Base-by-base conservation (phyloP, 2,329 filamentous ascomycete genomes). In the Teratosphaeria gauchensis region DNA sequence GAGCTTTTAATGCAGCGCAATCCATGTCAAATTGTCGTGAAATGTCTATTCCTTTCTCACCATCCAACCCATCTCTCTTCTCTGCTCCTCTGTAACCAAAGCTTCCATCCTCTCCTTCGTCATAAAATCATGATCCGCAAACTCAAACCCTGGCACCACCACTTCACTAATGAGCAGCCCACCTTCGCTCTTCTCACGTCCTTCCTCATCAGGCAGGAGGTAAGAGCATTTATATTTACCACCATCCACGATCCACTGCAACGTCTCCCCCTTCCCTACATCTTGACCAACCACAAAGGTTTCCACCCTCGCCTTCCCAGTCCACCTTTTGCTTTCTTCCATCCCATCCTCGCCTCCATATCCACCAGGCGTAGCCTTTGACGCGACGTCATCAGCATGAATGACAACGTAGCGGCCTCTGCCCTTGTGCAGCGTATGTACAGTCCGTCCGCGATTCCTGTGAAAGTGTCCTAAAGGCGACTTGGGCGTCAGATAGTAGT, bases 211-310 rank as follows among this genome's bases (percentile, higher is more conserved):
- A 1, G 78, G 76, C 33, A 86, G 69, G 58, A 88, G 66, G 70
- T 80, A 87, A 65, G 79, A 85, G 11, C 80, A 81, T 72, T 88
- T 89, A 68, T 80, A 89, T 69, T 84, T 83, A 4, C 82, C 84
- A 0, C 85, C 85, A 56, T 86, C 83, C 7, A 89, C 85, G 60
- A 87, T 76, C 85, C 85, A 89, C 69, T 87, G 84, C 66, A 86
- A 63, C 68, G 69, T 80, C 75, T 89, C 86, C 0, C 84, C 85
- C 0, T 67, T 71, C 3, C 73, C 75, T 4, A 87, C 73, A 67
- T 85, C 74, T 12, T 75, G 76, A 0, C 85, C 86, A 1, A 88
- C 86, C 3, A 84, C 70, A 64, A 86, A 88, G 6, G 76, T 81
- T 72, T 88, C 85, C n/a, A 88, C 71, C 16, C 77, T 72, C 52